Evolutionary conservation across 2,329 filamentous ascomycete genomes (phyloP).

Genomic region (Clarireedia paspali): DNA sequence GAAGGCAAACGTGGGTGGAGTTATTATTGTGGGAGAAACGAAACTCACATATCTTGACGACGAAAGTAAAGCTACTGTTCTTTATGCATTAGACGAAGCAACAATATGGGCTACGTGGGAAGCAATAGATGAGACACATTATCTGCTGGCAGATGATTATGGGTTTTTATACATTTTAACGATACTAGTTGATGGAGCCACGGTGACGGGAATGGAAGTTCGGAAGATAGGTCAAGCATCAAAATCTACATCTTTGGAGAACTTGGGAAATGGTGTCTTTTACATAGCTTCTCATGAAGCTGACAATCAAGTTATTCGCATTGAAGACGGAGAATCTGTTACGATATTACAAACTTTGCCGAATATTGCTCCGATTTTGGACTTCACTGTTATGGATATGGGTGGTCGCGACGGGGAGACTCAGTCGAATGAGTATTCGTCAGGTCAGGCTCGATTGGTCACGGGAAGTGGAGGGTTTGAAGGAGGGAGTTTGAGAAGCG

Average conservation of each 20-base stretch:
- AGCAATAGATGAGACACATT: conserved; percentile 70
- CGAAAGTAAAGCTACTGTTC: conserved; percentile 58
- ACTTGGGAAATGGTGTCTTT: conserved; percentile 63
- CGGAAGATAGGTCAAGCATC: conserved; percentile 59
- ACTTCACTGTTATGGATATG: conserved; percentile 95
- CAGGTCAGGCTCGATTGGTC: conserved; percentile 87
- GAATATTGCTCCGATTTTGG: conserved; percentile 86
- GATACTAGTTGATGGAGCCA: conserved; percentile 57
- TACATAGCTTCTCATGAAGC: conserved; percentile 92
- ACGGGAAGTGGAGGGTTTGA: conserved; percentile 86
- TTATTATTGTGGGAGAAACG: conserved; percentile 72
- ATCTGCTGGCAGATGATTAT: conserved; percentile 88
- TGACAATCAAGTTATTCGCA: conserved; percentile 74
- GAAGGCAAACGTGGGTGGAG: conserved; percentile 56
- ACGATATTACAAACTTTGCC: conserved; percentile 65
- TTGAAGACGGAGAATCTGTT: conserved; percentile 39
- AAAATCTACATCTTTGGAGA: conserved; percentile 69
- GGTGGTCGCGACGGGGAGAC: conserved; percentile 73
- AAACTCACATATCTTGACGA: conserved; percentile 81
- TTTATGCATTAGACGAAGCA: conserved; percentile 59
- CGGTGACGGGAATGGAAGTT: conserved; percentile 67
- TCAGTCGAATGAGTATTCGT: conserved; percentile 84
- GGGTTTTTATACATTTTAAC: conserved; percentile 80
- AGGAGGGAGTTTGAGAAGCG: conserved; percentile 81
- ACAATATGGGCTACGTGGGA: conserved; percentile 92